A percentile compares a stretch with the other conserved stretches of the same genome.
Evolutionary conservation across 176 grass and related monocot species (phyloP).

Genomic region (Echinochloa phyllopogon): DNA sequence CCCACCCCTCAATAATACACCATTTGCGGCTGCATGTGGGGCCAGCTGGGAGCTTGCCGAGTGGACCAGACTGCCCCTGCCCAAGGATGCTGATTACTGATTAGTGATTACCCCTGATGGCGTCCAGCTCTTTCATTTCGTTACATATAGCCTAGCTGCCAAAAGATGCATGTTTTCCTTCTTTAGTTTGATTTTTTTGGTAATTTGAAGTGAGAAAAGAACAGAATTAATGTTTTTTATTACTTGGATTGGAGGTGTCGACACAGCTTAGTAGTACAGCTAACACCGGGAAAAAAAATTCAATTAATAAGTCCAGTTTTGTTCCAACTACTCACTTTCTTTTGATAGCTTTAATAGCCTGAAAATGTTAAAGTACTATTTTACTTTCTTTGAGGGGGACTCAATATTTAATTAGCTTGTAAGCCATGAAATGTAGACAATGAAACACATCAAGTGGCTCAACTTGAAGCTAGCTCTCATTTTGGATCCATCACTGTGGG

Average conservation of each 20-base stretch:
- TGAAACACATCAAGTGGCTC: constrained; percentile 28
- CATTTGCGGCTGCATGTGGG: not conserved
- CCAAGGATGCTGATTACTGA: not conserved
- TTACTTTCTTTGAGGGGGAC: not conserved
- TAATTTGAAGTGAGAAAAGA: not conserved
- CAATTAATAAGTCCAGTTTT: not conserved
- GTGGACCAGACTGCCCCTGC: constrained; percentile 19
- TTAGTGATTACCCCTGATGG: not conserved
- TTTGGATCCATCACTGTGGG: constrained; percentile 3
- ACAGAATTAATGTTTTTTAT: not conserved
- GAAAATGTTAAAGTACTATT: not conserved
- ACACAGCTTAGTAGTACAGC: not conserved
- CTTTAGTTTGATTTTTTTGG: not conserved
- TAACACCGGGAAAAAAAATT: not conserved
- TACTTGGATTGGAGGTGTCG: not conserved
- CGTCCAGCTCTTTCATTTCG: too few relatives aligned
- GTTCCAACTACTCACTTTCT: not conserved
- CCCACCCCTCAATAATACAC: constrained; percentile 6
- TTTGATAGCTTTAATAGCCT: too few relatives aligned
- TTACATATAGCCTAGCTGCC: not conserved
- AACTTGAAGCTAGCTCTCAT: constrained; percentile 3
- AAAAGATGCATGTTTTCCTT: not conserved
- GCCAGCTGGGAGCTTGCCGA: not conserved
- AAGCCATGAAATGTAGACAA: constrained; percentile 30
- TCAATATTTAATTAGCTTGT: constrained; percentile 14